These are phyloP conservation scores for Penicillium coffeae DNA, from an alignment of 495 filamentous ascomycete species.

Conservation along the genomic window DNA sequence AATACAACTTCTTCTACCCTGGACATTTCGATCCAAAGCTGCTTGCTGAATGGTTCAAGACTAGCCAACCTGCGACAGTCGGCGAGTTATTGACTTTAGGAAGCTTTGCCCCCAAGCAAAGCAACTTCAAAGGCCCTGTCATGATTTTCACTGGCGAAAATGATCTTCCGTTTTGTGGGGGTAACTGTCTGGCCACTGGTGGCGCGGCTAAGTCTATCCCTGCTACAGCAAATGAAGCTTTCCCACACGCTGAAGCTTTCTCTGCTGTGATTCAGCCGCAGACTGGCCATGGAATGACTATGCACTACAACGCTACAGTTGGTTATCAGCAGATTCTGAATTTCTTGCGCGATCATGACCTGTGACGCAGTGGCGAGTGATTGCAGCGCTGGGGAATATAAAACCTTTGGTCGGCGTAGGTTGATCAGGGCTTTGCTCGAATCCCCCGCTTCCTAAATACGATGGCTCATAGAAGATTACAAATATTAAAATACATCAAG, in stretches of 20 bases:
- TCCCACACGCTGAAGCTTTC: neutral
- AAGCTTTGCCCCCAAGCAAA: neutral
- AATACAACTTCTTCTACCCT: neutral
- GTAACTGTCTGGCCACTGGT: neutral
- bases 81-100: neutral
- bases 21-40: neutral
- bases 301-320: neutral
- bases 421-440: too few species aligned
- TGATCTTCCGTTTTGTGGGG: neutral
- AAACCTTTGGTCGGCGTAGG: too few species aligned
- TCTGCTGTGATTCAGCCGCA: neutral
- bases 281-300: neutral
- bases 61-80: neutral
- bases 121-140: neutral
- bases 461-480: too few species aligned
- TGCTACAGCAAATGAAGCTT: neutral
- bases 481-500: too few species aligned
- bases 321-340: neutral
- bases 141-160: neutral
- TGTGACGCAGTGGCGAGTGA: neutral
- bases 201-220: neutral
- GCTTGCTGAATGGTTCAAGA: neutral
- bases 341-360: neutral
- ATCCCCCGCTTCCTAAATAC: too few species aligned
- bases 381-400: neutral